Evolutionary conservation across 331 rosid genomes (phyloP), one percentile per base, ranked within the genome.

Genomic region (Telfairia occidentalis): DNA sequence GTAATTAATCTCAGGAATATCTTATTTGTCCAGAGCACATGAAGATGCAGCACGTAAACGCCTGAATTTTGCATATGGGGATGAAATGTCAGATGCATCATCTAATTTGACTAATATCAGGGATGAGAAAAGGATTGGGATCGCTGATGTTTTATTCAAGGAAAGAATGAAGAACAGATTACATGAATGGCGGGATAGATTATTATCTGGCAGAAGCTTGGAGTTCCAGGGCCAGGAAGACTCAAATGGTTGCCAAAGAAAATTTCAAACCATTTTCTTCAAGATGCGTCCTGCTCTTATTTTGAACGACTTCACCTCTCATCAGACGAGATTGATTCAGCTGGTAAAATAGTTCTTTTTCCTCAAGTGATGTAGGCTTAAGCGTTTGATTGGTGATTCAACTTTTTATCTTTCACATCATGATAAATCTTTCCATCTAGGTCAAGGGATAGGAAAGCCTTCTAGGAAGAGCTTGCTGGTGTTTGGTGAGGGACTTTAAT

Each of bases 21-120:
- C 96, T 85, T 91, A 95, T 91, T 84, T 95, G 84, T 91, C 98
- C 85, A 90, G 86, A 88, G 88, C 82, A 76, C 96, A 95, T 85
- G 98, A 95, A 86, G 79, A 34, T 57, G 85, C 87, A 81, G 97
- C 90, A 37, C 59, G 83, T 48, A 82, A 74, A 66, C 46, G 80
- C 64, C 63, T 88, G 83, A 71, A 81, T 81, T 81, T 83, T 65
- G 67, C 72, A 37, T 72, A 69, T 49, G 84, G 82, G 76, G 85
- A 81, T 15, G 92, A 79, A 70, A 77, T 77, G 76, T 76, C 82
- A 24, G 78, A 83, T 48, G 45, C 78, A 72, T 55, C 70, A 61
- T 79, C 63, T 72, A 80, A 58, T 78, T 34, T 59, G 55, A 86
- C 86, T 76, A 84, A 86, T 80, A 77, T 63, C n/a, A 82, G 49